Evolutionary conservation across 2,329 filamentous ascomycete genomes (phyloP).

Genomic region (Fusarium dlaminii): DNA sequence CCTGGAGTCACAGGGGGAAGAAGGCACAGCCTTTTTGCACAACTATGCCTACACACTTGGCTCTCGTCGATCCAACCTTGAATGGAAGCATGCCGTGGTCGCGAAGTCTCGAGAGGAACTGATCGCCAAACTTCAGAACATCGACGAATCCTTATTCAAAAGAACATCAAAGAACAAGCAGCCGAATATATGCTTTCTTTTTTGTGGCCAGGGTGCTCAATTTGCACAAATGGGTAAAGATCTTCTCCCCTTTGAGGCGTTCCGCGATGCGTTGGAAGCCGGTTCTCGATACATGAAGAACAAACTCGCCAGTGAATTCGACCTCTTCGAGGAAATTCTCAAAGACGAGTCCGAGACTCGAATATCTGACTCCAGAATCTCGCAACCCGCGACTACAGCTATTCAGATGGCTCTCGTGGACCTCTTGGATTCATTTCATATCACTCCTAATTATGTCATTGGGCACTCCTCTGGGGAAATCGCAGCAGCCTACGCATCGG

Average conservation of each 20-base stretch:
- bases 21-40: constrained; percentile 40
- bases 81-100: constrained; percentile 54
- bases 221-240: constrained; percentile 55
- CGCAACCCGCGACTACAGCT: constrained; percentile 55
- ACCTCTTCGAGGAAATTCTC: constrained; percentile 51
- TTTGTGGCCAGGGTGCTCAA: constrained; percentile 56
- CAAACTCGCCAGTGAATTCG: constrained; percentile 45
- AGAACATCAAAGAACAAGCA: constrained; percentile 41
- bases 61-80: constrained; percentile 55
- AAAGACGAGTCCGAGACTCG: constrained; percentile 36
- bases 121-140: constrained; percentile 36
- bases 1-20: constrained; percentile 33
- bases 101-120: constrained; percentile 50
- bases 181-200: constrained; percentile 52
- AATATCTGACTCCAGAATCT: constrained; percentile 49
- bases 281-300: constrained; percentile 46
- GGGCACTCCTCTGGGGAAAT: constrained; percentile 60
- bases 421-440: constrained; percentile 47
- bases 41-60: constrained; percentile 59
- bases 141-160: constrained; percentile 26
- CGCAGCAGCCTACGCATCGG: constrained; percentile 55
- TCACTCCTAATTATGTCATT: constrained; percentile 49
- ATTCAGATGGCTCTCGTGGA: constrained; percentile 56
- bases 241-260: constrained; percentile 53
- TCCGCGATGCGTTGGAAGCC: constrained; percentile 51